Conservation (phyloP, 1,139 yeast species). For the Yamadazyma dushanensis region DNA sequence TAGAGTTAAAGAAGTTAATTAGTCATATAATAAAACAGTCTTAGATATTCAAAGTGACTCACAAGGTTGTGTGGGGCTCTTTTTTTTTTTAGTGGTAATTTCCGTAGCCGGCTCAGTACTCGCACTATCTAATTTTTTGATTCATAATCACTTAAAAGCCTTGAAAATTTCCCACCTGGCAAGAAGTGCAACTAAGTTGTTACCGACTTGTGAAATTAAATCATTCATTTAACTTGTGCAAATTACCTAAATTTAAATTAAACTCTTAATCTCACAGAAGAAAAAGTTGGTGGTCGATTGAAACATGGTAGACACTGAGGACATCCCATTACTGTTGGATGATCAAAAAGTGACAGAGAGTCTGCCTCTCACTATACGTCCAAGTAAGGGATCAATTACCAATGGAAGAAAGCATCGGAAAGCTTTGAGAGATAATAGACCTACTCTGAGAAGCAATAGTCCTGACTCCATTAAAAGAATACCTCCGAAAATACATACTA, state of each 20-base stretch:
- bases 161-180: no score
- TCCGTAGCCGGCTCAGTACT: no score
- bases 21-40: no score
- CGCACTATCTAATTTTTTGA: no score
- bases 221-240: no score
- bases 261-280: no score
- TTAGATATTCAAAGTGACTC: no score
- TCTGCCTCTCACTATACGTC: constrained; percentile 1
- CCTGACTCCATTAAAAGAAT: constrained; percentile 17
- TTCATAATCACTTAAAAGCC: no score
- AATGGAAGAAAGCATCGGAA: constrained; percentile 15
- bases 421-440: constrained; percentile 13
- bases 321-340: constrained; percentile 1
- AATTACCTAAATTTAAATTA: no score
- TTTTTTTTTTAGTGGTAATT: constrained; percentile 1
- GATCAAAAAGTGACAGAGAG: neutral
- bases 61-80: neutral
- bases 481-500: constrained; percentile 36
- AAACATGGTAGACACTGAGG: neutral
- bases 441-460: constrained; percentile 13
- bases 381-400: neutral
- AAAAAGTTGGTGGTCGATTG: neutral
- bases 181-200: no score
- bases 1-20: constrained; percentile 28
- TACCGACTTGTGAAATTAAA: no score